Percentiles rank a stretch among this genome's conserved stretches.
These are phyloP conservation scores for Pseudogymnoascus sp. DNA, from an alignment of 2,329 filamentous ascomycete genomes.

Conservation along the genomic window DNA sequence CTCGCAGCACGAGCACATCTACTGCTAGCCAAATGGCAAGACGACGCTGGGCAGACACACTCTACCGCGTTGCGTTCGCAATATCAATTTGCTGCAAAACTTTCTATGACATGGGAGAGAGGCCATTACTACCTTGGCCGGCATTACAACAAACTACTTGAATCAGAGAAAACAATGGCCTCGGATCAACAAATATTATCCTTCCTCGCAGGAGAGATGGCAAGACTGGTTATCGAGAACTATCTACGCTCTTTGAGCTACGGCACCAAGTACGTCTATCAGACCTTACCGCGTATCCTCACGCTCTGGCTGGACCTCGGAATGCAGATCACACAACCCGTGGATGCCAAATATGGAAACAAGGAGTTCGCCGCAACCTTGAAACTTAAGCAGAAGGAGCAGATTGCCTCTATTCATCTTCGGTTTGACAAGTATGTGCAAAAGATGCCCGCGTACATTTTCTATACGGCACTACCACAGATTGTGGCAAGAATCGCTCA, in stretches of 20 bases:
- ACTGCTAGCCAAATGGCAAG: slow-evolving; percentile 92
- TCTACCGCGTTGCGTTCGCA: slow-evolving; percentile 68
- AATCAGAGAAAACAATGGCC: slow-evolving; percentile 74
- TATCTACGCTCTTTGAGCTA: slow-evolving; percentile 79
- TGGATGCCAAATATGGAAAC: slow-evolving; percentile 39
- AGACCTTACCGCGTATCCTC: slow-evolving; percentile 82
- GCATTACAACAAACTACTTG: slow-evolving; percentile 92
- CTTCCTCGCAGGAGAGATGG: slow-evolving; percentile 71
- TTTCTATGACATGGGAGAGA: slow-evolving; percentile 75
- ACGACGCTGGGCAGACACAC: slow-evolving; percentile 87
- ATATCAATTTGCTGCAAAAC: slow-evolving; percentile 74
- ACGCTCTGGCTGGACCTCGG: slow-evolving; percentile 94
- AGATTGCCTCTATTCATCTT: slow-evolving; percentile 60
- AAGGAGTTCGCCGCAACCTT: slow-evolving; percentile 44
- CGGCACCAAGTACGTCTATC: slow-evolving; percentile 92
- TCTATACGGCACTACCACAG: slow-evolving; percentile 79
- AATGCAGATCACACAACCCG: slow-evolving; percentile 56
- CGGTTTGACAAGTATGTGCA: slow-evolving; percentile 73
- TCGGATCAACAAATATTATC: slow-evolving; percentile 67
- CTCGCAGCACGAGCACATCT: slow-evolving; percentile 73
- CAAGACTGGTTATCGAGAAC: slow-evolving; percentile 87
- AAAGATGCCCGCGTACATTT: slow-evolving; percentile 64
- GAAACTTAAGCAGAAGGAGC: slow-evolving; percentile 48
- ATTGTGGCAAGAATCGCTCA: slow-evolving; percentile 95
- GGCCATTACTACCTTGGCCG: slow-evolving; percentile 94